phyloP scores from a whole-genome alignment of 305 asterid genomes.

The Solanum hybrid region DNA sequence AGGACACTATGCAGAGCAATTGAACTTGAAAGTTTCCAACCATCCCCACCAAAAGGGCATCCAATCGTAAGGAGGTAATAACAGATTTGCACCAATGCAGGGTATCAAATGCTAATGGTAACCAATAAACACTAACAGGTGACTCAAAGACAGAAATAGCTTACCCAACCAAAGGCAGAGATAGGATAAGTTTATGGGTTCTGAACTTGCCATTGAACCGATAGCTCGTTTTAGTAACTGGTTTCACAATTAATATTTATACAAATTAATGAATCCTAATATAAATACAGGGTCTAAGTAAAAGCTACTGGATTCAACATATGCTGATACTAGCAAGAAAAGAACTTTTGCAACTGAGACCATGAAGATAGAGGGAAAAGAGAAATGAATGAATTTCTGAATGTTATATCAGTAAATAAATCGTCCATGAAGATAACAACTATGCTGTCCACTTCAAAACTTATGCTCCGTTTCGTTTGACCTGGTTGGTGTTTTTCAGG shows the following conservation, averaged over 20 bases:
- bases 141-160: background rate
- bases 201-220: background rate
- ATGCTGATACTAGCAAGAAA: background rate
- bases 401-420: background rate
- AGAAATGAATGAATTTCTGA: background rate
- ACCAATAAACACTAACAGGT: background rate
- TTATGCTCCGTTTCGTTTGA: background rate
- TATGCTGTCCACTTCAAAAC: background rate
- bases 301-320: background rate
- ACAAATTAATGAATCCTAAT: background rate
- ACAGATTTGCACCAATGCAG: background rate
- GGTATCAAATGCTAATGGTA: background rate
- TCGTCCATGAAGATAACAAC: background rate
- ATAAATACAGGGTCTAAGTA: background rate
- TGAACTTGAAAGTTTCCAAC: background rate
- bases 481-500: background rate
- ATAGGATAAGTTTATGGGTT: background rate
- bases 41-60: background rate
- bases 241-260: background rate
- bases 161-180: background rate
- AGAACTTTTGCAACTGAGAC: background rate
- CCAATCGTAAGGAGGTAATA: background rate
- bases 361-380: background rate
- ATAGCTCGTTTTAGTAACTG: background rate
- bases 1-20: background rate